Conservation (phyloP, 2,329 filamentous ascomycete species). For the Fusarium xylarioides region DNA sequence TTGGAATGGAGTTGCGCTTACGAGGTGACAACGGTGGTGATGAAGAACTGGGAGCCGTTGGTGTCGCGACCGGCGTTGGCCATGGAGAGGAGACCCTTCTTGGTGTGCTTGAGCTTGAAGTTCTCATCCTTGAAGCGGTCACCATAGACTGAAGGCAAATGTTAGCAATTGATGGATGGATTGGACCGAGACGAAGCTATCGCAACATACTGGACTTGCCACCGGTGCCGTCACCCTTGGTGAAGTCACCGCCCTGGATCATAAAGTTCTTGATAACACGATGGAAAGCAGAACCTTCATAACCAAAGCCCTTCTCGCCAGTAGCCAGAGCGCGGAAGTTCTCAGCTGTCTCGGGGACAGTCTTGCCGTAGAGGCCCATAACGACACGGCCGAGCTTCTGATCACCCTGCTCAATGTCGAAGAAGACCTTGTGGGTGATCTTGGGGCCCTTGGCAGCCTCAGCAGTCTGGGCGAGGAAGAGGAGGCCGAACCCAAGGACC, state of each 20-base stretch:
- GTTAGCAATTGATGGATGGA: constrained; percentile 31
- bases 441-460: constrained; percentile 87
- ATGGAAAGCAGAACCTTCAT: constrained; percentile 85
- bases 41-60: constrained; percentile 92
- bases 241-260: constrained; percentile 93
- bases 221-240: constrained; percentile 81
- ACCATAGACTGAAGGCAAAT: constrained; percentile 72
- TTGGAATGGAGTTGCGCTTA: constrained; percentile 52
- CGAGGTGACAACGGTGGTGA: constrained; percentile 83
- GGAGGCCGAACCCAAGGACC: constrained; percentile 77
- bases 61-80: constrained; percentile 86
- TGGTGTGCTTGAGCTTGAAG: constrained; percentile 94
- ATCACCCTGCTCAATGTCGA: constrained; percentile 82
- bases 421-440: constrained; percentile 95
- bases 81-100: constrained; percentile 85
- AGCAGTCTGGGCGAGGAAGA: constrained; percentile 78
- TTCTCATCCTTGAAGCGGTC: constrained; percentile 88
- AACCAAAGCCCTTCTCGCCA: constrained; percentile 87
- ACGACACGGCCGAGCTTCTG: constrained; percentile 78
- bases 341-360: constrained; percentile 77
- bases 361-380: constrained; percentile 88
- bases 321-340: constrained; percentile 85
- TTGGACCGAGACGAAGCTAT: not conserved
- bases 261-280: constrained; percentile 91
- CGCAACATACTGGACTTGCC: constrained; percentile 81